phyloP scores from a whole-genome alignment of 768 basidiomycete species.

The Russula olivacea region DNA sequence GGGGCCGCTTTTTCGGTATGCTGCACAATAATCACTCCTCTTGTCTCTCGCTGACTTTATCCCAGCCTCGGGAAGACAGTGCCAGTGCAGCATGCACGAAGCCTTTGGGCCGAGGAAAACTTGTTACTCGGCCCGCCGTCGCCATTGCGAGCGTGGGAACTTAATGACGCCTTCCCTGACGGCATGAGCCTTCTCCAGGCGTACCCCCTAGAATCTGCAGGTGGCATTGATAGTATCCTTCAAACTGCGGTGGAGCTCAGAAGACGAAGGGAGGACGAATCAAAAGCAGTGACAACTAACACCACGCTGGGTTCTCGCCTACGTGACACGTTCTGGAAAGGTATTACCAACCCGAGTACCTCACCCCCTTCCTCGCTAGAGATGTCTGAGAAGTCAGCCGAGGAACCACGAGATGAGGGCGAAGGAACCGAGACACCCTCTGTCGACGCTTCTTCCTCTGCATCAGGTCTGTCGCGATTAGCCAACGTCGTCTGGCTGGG shows the following conservation, averaged over 20 bases:
- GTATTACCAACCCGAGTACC: constrained; percentile 50
- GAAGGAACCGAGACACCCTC: constrained; percentile 42
- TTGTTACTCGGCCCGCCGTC: constrained; percentile 36
- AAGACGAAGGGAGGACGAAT: constrained; percentile 43
- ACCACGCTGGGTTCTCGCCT: constrained; percentile 51
- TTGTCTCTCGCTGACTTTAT: constrained; percentile 2
- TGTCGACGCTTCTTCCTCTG: not conserved
- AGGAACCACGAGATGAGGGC: constrained; percentile 35
- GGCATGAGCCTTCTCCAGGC: constrained; percentile 56
- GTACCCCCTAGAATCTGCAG: constrained; percentile 59
- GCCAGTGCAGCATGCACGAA: constrained; percentile 36
- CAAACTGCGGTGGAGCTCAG: constrained; percentile 62
- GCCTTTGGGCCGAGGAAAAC: constrained; percentile 52
- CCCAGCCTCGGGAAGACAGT: constrained; percentile 50
- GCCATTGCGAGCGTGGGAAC: constrained; percentile 44
- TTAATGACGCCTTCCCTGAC: constrained; percentile 61
- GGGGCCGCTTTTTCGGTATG: constrained; percentile 50
- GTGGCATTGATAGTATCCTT: constrained; percentile 65
- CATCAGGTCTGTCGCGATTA: constrained; percentile 43
- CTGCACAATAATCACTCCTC: not conserved
- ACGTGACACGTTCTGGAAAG: constrained; percentile 59
- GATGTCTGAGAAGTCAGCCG: constrained; percentile 29
- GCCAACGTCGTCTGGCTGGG: constrained; percentile 70
- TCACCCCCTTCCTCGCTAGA: constrained; percentile 36
- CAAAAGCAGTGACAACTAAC: constrained; percentile 31